Conservation (phyloP, 208 protist species). For the Porcisia deanei region DNA sequence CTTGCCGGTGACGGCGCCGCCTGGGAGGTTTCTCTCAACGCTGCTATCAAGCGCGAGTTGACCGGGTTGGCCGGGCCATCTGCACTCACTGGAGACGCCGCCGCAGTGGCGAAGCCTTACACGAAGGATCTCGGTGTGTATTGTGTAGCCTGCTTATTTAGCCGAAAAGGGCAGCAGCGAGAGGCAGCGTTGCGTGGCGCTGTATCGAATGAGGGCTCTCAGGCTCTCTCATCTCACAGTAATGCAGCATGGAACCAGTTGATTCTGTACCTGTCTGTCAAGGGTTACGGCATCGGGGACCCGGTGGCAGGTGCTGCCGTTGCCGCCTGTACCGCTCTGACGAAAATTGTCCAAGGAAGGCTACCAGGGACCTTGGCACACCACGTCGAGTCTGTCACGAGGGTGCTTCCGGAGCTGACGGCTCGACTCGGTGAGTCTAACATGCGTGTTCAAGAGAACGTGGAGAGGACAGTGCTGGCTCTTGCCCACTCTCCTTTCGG, state of each 20-base stretch:
- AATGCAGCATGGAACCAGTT: slow-evolving; percentile 33
- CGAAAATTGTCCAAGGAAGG: slow-evolving; percentile 49
- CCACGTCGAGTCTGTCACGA: slow-evolving; percentile 30
- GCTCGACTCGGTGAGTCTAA: slow-evolving; percentile 77
- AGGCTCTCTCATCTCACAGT: slow-evolving; percentile 48
- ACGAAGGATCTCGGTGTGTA: slow-evolving; percentile 74
- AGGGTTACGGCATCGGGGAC: slow-evolving; percentile 72
- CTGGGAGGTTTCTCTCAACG: slow-evolving; percentile 80
- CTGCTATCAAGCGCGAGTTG: slow-evolving; percentile 42
- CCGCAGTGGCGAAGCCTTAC: slow-evolving; percentile 41
- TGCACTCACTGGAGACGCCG: slow-evolving; percentile 41
- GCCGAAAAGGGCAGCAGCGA: slow-evolving; percentile 59
- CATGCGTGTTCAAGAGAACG: slow-evolving; percentile 65
- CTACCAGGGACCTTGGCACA: slow-evolving; percentile 30
- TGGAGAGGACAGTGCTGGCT: slow-evolving; percentile 47
- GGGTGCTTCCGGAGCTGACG: slow-evolving; percentile 55
- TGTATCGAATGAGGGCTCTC: slow-evolving; percentile 47
- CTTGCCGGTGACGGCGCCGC: slow-evolving; percentile 38
- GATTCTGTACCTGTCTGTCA: slow-evolving; percentile 64
- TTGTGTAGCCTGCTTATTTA: slow-evolving; percentile 72
- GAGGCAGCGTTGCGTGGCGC: slow-evolving; percentile 77
- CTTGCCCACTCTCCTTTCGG: slow-evolving; percentile 55
- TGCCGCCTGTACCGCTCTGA: slow-evolving; percentile 64
- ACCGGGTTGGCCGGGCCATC: slow-evolving; percentile 36
- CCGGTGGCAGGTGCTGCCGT: slow-evolving; percentile 66